Evolutionary conservation across 1,139 yeast genomes (phyloP), one percentile per base, ranked within the genome.

Genomic region (Suhomyces guaymorum): DNA sequence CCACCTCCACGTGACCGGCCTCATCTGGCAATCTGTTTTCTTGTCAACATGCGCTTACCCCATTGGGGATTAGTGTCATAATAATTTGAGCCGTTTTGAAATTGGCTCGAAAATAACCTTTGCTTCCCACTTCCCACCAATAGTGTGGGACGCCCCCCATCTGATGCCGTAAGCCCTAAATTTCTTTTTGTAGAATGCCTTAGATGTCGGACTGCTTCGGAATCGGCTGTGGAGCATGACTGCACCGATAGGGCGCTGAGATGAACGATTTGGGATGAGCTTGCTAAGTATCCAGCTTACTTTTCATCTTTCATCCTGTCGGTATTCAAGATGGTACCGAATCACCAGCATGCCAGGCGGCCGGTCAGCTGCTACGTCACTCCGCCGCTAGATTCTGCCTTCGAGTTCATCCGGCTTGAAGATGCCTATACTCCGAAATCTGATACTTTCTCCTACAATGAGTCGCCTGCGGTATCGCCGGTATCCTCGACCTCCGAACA

Each of bases 341-440:
- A 32, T 12, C 15, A 18, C 14, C 24, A 18, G 17, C 17, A 15
- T 20, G 24, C 19, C 7, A 25, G 26, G 19, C 43, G 55, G 31
- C 57, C 56, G 17, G 47, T 42, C 13, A 52, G 56, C 32, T 37
- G 50, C 31, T 53, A 49, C 26, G 45, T 44, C 1, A 54, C 57
- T 6, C 57, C 54, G 7, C 57, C 57, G 3, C 41, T 52, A 17
- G 46, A 33, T 13, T 19, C 42, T 7, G 23, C 30, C 10, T 13
- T 31, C 13, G 30, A 23, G 18, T 39, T 36, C 22, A 18, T 15
- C 21, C 12, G 22, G 15, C 22, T 21, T 9, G 44, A 41, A 7
- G 44, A 41, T 10, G 31, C 37, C 11, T 25, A 23, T 15, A 38
- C 38, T 9, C 38, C 44, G 9, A 26, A 28, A 5, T 31, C 34